Percentiles rank a stretch among this genome's conserved stretches.
These are phyloP conservation scores for Andrographis paniculata DNA, from an alignment of 305 asterid species.

Conservation along the genomic window DNA sequence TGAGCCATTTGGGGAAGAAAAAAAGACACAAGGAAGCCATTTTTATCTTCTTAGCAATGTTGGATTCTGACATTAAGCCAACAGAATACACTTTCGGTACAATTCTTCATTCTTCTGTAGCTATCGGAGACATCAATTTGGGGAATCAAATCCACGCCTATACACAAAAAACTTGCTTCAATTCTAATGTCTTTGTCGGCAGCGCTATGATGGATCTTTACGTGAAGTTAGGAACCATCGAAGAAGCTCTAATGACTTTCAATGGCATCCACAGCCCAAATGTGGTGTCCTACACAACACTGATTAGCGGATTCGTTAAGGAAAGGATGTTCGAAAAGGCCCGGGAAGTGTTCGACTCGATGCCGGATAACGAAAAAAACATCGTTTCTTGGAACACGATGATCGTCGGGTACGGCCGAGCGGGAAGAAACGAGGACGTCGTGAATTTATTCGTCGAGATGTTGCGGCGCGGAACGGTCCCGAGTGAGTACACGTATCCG, in stretches of 20 bases:
- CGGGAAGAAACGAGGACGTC: constrained; percentile 63
- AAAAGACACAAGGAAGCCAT: constrained; percentile 48
- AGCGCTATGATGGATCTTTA: constrained; percentile 59
- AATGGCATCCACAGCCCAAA: constrained; percentile 45
- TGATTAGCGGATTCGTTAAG: constrained; percentile 55
- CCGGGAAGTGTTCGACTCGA: constrained; percentile 25
- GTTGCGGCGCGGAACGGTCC: constrained; percentile 50
- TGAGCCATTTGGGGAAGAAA: constrained; percentile 39
- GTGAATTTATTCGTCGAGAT: constrained; percentile 47
- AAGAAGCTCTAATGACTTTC: constrained; percentile 40
- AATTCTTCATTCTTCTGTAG: constrained; percentile 45
- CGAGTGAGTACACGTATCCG: constrained; percentile 47
- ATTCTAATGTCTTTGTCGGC: constrained; percentile 59
- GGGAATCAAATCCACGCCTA: constrained; percentile 60
- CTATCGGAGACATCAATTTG: constrained; percentile 32
- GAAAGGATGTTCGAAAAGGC: constrained; percentile 51
- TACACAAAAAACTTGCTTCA: constrained; percentile 33
- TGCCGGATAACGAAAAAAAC: constrained; percentile 30
- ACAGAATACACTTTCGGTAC: constrained; percentile 67
- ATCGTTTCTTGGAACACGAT: too few species aligned
- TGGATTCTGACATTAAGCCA: constrained; percentile 38
- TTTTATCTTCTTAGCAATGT: constrained; percentile 39
- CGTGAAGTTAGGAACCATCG: constrained; percentile 36
- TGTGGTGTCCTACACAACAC: constrained; percentile 62
- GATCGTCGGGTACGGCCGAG: constrained; percentile 57